A percentile compares a stretch with the other conserved stretches of the same genome.
Conservation (phyloP, 768 basidiomycete species). For the Trametes villosa region DNA sequence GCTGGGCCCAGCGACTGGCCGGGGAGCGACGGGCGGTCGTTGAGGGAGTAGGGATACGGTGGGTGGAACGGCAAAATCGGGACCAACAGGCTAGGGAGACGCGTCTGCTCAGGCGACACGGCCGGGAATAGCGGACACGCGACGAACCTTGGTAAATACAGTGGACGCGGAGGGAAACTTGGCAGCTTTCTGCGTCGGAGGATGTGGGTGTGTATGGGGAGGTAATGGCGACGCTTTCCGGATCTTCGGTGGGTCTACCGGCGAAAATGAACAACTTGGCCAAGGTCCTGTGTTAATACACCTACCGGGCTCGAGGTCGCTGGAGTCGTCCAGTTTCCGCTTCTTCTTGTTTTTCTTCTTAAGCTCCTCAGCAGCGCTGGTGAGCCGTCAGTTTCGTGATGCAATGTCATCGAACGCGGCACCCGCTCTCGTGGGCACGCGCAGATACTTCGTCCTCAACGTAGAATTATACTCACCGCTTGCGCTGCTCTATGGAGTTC, state of each 20-base stretch:
- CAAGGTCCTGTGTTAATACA: slow-evolving; percentile 10
- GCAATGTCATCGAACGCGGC: no score
- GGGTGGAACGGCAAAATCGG: slow-evolving; percentile 66
- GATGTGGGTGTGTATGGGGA: slow-evolving; percentile 39
- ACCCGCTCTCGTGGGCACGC: no score
- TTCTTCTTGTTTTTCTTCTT: slow-evolving; percentile 82
- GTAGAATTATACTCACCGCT: slow-evolving; percentile 47
- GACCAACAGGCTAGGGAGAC: slow-evolving; percentile 39
- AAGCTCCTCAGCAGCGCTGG: slow-evolving; percentile 49
- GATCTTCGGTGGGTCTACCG: slow-evolving; percentile 46
- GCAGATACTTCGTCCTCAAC: not conserved
- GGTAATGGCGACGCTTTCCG: slow-evolving; percentile 63
- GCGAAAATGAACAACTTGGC: slow-evolving; percentile 15
- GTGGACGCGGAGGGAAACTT: slow-evolving; percentile 53
- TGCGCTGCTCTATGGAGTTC: slow-evolving; percentile 64
- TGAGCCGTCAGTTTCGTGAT: no score
- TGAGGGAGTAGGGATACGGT: slow-evolving; percentile 54
- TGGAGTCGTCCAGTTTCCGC: slow-evolving; percentile 78
- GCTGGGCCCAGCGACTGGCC: slow-evolving; percentile 80
- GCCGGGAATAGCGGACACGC: not conserved
- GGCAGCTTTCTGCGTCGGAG: slow-evolving; percentile 50
- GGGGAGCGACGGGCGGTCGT: slow-evolving; percentile 64
- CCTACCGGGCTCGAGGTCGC: slow-evolving; percentile 67
- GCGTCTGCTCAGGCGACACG: not conserved
- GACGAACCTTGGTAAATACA: slow-evolving; percentile 54